Percentiles rank a stretch among this genome's conserved stretches.
These are phyloP conservation scores for Bassia scoparia DNA, from an alignment of 148 eudicot species.

Conservation along the genomic window DNA sequence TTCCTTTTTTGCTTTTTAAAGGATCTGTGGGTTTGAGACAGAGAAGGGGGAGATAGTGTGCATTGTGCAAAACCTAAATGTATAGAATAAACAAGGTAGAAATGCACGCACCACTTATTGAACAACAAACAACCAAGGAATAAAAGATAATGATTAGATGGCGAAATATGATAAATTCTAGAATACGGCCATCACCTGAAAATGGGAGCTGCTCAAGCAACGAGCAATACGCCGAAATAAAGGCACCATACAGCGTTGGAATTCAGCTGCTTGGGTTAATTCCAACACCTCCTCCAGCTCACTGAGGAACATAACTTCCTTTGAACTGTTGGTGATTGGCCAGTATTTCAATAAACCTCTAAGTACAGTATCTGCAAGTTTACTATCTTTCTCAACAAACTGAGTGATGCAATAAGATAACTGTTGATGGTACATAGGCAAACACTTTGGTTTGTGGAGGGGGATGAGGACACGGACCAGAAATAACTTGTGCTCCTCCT, in stretches of 20 bases:
- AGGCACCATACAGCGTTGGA: conserved; percentile 87
- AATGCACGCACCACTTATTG: background rate
- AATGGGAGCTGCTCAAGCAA: conserved; percentile 86
- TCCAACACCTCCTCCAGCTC: conserved; percentile 91
- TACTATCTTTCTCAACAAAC: conserved; percentile 87
- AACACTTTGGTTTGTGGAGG: conserved; percentile 82
- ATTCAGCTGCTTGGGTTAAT: conserved; percentile 83
- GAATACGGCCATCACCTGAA: conserved; percentile 56
- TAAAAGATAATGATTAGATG: background rate
- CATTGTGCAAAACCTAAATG: background rate
- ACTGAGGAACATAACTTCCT: conserved; percentile 89
- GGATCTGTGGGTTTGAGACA: too few relatives aligned
- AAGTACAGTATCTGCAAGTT: conserved; percentile 86
- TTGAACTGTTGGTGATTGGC: conserved; percentile 93
- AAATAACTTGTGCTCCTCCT: conserved; percentile 89
- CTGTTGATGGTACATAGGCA: conserved; percentile 84
- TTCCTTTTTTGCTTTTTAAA: too few relatives aligned
- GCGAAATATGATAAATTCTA: background rate
- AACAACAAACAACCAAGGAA: background rate
- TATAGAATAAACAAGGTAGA: background rate
- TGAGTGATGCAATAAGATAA: conserved; percentile 82
- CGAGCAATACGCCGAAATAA: conserved; percentile 63
- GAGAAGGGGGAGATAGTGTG: too few relatives aligned
- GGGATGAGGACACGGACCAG: conserved; percentile 78
- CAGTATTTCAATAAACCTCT: conserved; percentile 80